phyloP scores from a whole-genome alignment of 495 filamentous ascomycete species.

The Trichoderma asperelloides region DNA sequence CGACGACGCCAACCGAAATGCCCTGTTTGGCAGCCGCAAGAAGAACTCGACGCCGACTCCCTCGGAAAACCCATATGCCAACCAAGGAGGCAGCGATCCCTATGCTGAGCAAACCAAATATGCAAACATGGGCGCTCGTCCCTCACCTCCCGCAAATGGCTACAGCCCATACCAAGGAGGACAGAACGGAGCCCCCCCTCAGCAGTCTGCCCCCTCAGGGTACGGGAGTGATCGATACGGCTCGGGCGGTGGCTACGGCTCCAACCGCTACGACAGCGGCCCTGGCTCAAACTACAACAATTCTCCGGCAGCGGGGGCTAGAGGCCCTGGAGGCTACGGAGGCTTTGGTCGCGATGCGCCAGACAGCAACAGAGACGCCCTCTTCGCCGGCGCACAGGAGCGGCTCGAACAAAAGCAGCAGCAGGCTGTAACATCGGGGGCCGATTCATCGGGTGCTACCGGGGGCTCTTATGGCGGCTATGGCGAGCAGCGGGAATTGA shows the following conservation, averaged over 20 bases:
- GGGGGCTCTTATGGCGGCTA: constrained; percentile 45
- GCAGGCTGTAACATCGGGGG: constrained; percentile 17
- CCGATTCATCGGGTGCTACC: constrained; percentile 25
- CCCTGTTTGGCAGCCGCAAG: constrained; percentile 54
- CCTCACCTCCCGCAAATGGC: constrained; percentile 18
- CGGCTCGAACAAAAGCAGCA: constrained; percentile 35
- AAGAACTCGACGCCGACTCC: constrained; percentile 46
- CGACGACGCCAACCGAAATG: constrained; percentile 49
- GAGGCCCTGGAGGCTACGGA: constrained; percentile 63
- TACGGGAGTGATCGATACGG: constrained; percentile 55
- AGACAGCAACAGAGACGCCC: constrained; percentile 49
- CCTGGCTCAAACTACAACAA: constrained; percentile 16
- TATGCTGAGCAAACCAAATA: constrained; percentile 49
- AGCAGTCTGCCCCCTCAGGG: constrained; percentile 13
- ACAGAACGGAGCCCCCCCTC: constrained; percentile 14
- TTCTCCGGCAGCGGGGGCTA: constrained; percentile 9
- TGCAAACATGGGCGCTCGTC: constrained; percentile 31
- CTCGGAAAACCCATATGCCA: constrained; percentile 62
- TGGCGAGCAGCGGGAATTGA: constrained; percentile 61
- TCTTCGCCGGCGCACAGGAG: constrained; percentile 56
- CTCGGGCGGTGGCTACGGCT: constrained; percentile 55
- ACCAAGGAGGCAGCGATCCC: constrained; percentile 48
- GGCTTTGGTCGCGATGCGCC: constrained; percentile 45
- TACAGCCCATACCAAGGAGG: constrained; percentile 21
- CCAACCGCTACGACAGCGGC: constrained; percentile 46